A percentile compares a stretch with the other conserved stretches of the same genome.
Evolutionary conservation across 768 basidiomycete genomes (phyloP).

Genomic region (Hygrophoropsis aurantiaca): DNA sequence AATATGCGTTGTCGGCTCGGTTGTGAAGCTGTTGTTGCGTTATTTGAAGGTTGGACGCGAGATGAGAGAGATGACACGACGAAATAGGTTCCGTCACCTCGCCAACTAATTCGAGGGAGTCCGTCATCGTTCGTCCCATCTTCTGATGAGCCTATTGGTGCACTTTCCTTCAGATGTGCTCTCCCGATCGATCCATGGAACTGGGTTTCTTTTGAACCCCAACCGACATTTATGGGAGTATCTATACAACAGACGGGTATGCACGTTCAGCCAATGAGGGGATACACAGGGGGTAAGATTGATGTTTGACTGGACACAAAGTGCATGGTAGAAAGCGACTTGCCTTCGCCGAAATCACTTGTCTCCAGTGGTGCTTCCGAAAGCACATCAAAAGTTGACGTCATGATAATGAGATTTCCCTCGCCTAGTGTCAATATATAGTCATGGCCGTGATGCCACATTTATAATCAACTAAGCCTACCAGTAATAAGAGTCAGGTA

Average conservation of each 20-base stretch:
- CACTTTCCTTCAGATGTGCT: constrained; percentile 54
- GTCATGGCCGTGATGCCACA: background rate
- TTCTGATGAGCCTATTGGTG: constrained; percentile 39
- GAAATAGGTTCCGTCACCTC: constrained; percentile 91
- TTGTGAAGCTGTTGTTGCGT: no score
- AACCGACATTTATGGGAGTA: constrained; percentile 92
- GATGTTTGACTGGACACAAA: background rate
- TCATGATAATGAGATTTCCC: constrained; percentile 84
- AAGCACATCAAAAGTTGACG: constrained; percentile 83
- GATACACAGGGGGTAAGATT: constrained; percentile 1
- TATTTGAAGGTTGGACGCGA: constrained; percentile 16
- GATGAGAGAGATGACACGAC: constrained; percentile 75
- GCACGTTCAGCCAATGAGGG: background rate
- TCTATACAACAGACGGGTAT: constrained; percentile 43
- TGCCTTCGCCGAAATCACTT: constrained; percentile 84
- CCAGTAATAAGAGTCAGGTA: constrained; percentile 83
- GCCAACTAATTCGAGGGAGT: constrained; percentile 81
- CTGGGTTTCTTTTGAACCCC: constrained; percentile 96
- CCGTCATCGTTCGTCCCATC: constrained; percentile 71
- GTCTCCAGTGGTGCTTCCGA: constrained; percentile 75
- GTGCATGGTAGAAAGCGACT: constrained; percentile 3
- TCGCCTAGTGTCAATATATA: constrained; percentile 45
- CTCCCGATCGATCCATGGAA: constrained; percentile 97
- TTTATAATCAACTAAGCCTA: constrained; percentile 23
- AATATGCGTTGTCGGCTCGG: constrained; percentile 34